Conservation (phyloP, 2,329 filamentous ascomycete species). For the Septoria linicola region DNA sequence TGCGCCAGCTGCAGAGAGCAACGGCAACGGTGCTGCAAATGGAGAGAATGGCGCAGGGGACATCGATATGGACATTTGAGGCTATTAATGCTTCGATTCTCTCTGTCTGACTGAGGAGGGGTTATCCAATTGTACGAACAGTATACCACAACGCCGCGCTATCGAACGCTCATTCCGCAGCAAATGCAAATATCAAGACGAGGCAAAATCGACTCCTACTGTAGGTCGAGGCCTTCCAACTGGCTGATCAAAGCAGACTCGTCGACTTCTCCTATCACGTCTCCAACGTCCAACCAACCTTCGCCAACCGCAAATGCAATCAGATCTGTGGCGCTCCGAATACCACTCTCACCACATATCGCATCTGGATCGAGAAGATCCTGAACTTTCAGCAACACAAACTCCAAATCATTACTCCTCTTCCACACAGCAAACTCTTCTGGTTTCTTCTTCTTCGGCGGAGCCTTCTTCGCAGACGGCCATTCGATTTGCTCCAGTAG, state of each 20-base stretch:
- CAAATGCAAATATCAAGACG: conserved; percentile 1
- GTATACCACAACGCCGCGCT: conserved; percentile 7
- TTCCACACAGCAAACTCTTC: conserved; percentile 33
- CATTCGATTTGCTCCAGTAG: conserved; percentile 48
- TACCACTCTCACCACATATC: conserved; percentile 23
- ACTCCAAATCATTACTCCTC: conserved; percentile 41
- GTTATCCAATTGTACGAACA: neutral
- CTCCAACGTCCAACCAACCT: conserved; percentile 38
- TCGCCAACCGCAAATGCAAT: conserved; percentile 37
- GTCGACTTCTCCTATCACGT: conserved; percentile 35
- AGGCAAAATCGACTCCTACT: neutral
- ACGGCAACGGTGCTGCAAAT: conserved; percentile 34
- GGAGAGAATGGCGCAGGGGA: conserved; percentile 28
- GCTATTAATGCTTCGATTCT: neutral
- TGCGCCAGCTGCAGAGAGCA: conserved; percentile 28
- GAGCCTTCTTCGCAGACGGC: conserved; percentile 30
- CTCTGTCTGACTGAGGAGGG: neutral
- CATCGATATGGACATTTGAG: conserved; percentile 39
- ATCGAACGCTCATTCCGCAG: neutral
- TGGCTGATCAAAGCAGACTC: conserved; percentile 22
- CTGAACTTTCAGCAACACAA: conserved; percentile 39
- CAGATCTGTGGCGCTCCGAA: conserved; percentile 33
- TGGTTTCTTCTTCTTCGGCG: conserved; percentile 17
- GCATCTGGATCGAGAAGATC: conserved; percentile 41
- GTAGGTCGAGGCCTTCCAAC: conserved; percentile 21